These are phyloP conservation scores for Mycena vitilis DNA, from an alignment of 768 basidiomycete species.

Conservation along the genomic window DNA sequence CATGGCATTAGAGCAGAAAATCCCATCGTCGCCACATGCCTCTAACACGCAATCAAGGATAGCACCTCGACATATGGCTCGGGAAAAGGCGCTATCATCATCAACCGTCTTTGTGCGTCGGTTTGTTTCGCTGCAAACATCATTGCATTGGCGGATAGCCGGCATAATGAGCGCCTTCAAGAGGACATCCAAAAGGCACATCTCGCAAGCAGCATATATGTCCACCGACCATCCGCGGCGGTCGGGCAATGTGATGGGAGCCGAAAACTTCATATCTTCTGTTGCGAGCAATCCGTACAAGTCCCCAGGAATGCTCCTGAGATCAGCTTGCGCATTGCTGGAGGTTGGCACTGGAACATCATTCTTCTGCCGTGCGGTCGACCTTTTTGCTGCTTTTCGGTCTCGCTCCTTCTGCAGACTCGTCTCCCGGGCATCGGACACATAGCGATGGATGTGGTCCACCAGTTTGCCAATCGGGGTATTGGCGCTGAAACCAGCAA, in stretches of 20 bases:
- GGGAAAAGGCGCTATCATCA: too few relatives aligned
- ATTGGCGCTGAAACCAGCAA: background rate
- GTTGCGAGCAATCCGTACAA: background rate
- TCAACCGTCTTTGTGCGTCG: too few relatives aligned
- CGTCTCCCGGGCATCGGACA: background rate
- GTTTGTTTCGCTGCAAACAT: too few relatives aligned
- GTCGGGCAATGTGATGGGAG: background rate
- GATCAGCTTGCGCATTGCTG: background rate
- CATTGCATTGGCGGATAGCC: background rate
- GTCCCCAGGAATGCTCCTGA: background rate
- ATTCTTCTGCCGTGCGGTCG: background rate
- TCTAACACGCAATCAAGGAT: too few relatives aligned
- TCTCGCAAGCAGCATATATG: background rate
- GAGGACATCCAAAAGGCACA: background rate
- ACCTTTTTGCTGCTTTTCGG: background rate
- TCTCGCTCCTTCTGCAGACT: background rate
- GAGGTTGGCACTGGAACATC: too few relatives aligned
- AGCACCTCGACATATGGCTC: too few relatives aligned
- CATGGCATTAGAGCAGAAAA: too few relatives aligned
- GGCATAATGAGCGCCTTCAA: background rate
- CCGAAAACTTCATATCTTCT: background rate
- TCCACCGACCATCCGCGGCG: background rate
- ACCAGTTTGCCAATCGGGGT: background rate
- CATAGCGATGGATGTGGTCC: conserved; percentile 11
- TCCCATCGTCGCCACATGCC: too few relatives aligned